Evolutionary conservation across 2,329 filamentous ascomycete species (phyloP), one percentile per base, ranked within the genome.

Genomic region (Cryphonectria japonica): DNA sequence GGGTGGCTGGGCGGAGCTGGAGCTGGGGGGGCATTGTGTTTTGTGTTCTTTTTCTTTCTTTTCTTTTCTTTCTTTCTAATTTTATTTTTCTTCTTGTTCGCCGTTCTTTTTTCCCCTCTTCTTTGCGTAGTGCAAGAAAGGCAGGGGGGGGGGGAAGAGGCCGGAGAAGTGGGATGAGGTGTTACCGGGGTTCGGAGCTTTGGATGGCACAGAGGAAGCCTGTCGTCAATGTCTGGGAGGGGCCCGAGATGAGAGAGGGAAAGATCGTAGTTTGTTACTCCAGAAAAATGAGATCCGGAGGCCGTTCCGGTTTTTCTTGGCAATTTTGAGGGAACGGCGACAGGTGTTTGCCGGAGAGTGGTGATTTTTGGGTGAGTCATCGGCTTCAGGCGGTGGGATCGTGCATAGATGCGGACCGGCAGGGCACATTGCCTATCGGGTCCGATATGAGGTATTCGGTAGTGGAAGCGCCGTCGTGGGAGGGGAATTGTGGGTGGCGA

Each of bases 381-480:
- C n/a, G 13, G 22, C n/a, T 57, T 13, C 29, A 52, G 22, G 46
- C 22, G 46, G 46, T 52, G 46, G 22, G 22, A 52, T 11, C 9
- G 50, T 54, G 11, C 13, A 26, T 26, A 16, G 26, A 57, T 57
- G 52, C 52, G 26, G 52, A 29, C 26, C 52, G 52, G 46, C 46
- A 50, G 19, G 46, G 46, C 26, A 29, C 11, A 26, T 57, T 57
- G 52, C 52, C 26, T 57, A 57, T 57, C 52, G 52, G 84, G 5
- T 5, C 11, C 26, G 46, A 50, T 5, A 8, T 50, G 19, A 2
- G 6, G 43, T 50, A 7, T 7, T n/a, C 8, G 4, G 46, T n/a
- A 8, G 22, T 9, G 46, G 22, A 8, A 19, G 6, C 9, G 37
- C 6, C 8, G 22, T 50, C 5, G 41, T 14, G 13, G 22, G 16